Conservation (phyloP, 2,329 filamentous ascomycete genomes). For the Colletotrichum melonis region DNA sequence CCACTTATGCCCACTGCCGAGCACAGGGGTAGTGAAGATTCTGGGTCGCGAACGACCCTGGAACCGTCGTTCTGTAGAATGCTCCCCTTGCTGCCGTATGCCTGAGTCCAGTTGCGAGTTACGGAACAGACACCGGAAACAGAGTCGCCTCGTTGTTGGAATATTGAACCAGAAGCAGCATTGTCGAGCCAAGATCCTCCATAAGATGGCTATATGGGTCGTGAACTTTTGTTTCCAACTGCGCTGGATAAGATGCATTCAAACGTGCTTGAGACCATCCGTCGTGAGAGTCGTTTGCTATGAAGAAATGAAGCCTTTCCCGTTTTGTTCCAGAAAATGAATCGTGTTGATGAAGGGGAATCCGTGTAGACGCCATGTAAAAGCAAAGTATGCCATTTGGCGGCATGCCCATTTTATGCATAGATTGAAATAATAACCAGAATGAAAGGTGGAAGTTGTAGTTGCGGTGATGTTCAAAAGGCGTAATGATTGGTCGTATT, state of each 20-base stretch:
- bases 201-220: conserved; percentile 12
- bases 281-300: conserved; percentile 37
- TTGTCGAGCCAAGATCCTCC: background rate
- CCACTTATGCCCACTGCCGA: background rate
- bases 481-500: conserved; percentile 22
- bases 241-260: conserved; percentile 29
- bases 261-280: conserved; percentile 33
- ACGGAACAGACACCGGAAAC: background rate
- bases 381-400: conserved; percentile 36
- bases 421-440: conserved; percentile 30
- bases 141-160: background rate
- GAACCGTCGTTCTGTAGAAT: background rate
- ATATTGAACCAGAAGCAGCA: background rate
- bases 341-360: conserved; percentile 40
- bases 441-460: conserved; percentile 26
- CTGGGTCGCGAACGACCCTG: conserved; percentile 8
- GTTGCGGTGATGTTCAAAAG: conserved; percentile 12
- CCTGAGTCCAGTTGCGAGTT: background rate
- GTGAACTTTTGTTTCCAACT: conserved; percentile 24
- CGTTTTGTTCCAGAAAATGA: conserved; percentile 43
- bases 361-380: conserved; percentile 43
- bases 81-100: conserved; percentile 5
- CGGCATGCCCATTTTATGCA: conserved; percentile 36
- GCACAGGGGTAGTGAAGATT: conserved; percentile 13
- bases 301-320: conserved; percentile 37